Evolutionary conservation across 2,329 filamentous ascomycete species (phyloP), one percentile per base, ranked within the genome.

Genomic region (Akanthomyces muscarius): DNA sequence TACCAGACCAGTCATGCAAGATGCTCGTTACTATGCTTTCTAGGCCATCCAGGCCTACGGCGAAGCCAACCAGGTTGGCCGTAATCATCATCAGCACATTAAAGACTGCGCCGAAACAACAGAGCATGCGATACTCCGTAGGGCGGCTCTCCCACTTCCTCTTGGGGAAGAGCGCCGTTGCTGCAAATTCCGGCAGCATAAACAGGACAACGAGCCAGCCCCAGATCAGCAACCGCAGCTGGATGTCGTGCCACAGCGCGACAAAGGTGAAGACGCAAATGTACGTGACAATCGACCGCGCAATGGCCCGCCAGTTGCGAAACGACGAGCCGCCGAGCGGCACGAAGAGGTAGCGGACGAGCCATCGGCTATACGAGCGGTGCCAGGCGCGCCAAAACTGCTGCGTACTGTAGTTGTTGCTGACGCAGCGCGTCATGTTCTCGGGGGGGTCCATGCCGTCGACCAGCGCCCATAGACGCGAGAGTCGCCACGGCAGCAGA

Each of bases 361-460:
- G 84, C 92, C 93, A 99, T 68, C 92, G 89, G 78, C 98, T 98
- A 81, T 91, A 98, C 66, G 87, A 92, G 59, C 93, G 88, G 77
- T 99, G 95, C 96, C 96, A 99, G 38, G 87, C 88, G 66, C 95
- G 90, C 95, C 95, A 99, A 78, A 99, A 99, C 23, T 89, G 88
- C 47, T 93, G 83, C 0, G 92, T 89, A 67, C 89, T 93, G 79
- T 93, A 97, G 75, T 98, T 98, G 79, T 99, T 87, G 71, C 88
- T 93, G 77, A 97, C 92, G 76, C 96, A 99, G 68, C 95, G 90
- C 61, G 97, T 86, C 92, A 99, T 97, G 78, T 99, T 99, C 78
- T 99, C 95, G 0, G 95, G 94, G 0, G 95, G 92, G 72, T 99
- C 95, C 68, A 99, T 86, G 65, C 91, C 91, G 73, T 99, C 95